Percentiles rank a stretch among this genome's conserved stretches.
Evolutionary conservation across 768 basidiomycete genomes (phyloP).

Genomic region (Rhizopogon roseolus): DNA sequence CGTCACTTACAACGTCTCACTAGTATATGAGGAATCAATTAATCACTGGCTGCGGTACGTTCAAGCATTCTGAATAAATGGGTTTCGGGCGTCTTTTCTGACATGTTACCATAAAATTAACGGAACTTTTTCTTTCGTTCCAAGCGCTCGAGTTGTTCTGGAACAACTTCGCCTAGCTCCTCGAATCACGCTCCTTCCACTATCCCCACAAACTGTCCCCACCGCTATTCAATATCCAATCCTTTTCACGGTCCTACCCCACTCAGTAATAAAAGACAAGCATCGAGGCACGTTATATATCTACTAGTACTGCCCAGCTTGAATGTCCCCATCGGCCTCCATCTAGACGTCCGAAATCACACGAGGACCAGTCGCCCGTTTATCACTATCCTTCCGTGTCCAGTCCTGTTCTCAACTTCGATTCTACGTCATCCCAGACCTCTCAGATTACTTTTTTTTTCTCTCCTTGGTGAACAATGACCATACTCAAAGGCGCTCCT

Average conservation of each 20-base stretch:
- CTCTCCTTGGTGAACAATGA: not conserved
- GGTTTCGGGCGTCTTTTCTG: conserved; percentile 4
- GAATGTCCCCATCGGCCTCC: not conserved
- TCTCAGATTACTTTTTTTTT: not conserved
- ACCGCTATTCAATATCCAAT: not conserved
- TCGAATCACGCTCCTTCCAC: not conserved
- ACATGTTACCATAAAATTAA: not conserved
- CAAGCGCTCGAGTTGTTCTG: not conserved
- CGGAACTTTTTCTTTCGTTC: conserved; percentile 2
- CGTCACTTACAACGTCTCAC: too few species aligned
- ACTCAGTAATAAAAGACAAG: not conserved
- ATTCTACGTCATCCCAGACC: not conserved
- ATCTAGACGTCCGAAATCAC: not conserved
- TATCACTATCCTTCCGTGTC: not conserved
- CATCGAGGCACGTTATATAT: not conserved
- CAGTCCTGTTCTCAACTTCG: not conserved
- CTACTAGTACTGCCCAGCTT: not conserved
- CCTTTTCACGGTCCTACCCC: not conserved
- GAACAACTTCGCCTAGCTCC: not conserved
- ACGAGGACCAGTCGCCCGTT: not conserved
- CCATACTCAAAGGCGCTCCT: not conserved
- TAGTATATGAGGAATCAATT: too few species aligned
- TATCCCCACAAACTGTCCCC: not conserved
- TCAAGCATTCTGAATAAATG: not conserved
- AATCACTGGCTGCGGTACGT: not conserved